A percentile compares a stretch with the other conserved stretches of the same genome.
These are phyloP conservation scores for Ustilago tritici DNA, from an alignment of 1,284 basidiomycete genomes.

Conservation along the genomic window DNA sequence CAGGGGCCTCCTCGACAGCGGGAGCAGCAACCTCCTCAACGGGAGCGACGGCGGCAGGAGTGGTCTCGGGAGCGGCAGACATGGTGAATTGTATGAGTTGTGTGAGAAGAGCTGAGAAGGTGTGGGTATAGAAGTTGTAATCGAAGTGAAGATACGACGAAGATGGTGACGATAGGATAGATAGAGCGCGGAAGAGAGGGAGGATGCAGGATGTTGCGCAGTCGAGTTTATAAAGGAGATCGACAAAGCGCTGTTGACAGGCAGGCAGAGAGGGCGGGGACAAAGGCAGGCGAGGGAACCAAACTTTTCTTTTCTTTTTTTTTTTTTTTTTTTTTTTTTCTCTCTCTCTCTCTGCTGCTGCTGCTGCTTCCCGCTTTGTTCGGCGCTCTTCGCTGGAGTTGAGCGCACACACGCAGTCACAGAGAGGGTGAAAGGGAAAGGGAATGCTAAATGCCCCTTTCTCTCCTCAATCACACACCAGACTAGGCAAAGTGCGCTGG, in stretches of 20 bases:
- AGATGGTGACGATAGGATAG: slow-evolving; percentile 14
- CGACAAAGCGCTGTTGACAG: slow-evolving; percentile 13
- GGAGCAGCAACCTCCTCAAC: slow-evolving; percentile 46
- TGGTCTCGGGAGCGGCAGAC: slow-evolving; percentile 52
- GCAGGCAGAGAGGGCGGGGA: slow-evolving; percentile 12
- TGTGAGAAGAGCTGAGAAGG: slow-evolving; percentile 11
- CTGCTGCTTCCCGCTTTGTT: slow-evolving; percentile 13
- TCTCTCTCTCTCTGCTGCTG: slow-evolving; percentile 11
- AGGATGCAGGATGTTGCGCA: slow-evolving; percentile 10
- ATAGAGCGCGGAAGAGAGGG: slow-evolving; percentile 18
- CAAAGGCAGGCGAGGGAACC: neutral
- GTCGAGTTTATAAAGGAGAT: slow-evolving; percentile 41
- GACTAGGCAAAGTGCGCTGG: neutral
- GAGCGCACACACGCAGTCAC: slow-evolving; percentile 1
- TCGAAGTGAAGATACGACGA: slow-evolving; percentile 15
- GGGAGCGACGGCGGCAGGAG: slow-evolving; percentile 35
- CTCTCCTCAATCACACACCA: neutral
- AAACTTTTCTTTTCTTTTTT: slow-evolving; percentile 1
- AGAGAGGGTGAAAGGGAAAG: neutral
- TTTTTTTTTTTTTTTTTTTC: neutral
- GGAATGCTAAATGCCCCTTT: slow-evolving; percentile 10
- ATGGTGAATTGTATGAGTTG: slow-evolving; percentile 26
- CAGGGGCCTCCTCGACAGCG: slow-evolving; percentile 36
- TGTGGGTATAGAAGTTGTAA: slow-evolving; percentile 13
- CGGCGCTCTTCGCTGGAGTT: neutral